Base-by-base conservation (phyloP, 176 grass and related monocot genomes). In the Eleusine indica region DNA sequence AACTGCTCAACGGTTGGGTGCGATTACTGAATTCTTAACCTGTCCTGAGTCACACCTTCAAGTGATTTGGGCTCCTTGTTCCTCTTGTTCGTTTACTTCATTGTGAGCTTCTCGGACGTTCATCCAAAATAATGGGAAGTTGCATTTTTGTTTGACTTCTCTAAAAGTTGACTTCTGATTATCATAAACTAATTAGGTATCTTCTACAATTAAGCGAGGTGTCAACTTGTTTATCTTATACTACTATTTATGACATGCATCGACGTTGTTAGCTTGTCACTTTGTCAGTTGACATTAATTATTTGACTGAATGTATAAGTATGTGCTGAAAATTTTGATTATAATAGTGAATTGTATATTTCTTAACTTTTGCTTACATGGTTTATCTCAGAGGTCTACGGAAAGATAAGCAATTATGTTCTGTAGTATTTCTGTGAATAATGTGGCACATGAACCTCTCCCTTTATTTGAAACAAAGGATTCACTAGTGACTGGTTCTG, bases 91-190 rank as follows among this genome's bases (percentile, higher is more conserved):
- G 5, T 62, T 40, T 28, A 42, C 6, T 15, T 35, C 32, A 35
- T 35, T 35, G 32, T 35, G 32, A 35, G 17, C 1, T 28, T 73
- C 1, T 39, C 67, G 74, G 67, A 22, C 74, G 61, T 42, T 56
- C 19, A 15, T 48, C n/a, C 44, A 53, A 71, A 54, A 78, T 18
- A 71, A 10, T 18, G 16, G 19, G 37, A 47, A 66, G 28, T 78
- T 88, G 47, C 4, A 12, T 46, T 68, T 56, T 77, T 77, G 2
- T 7, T n/a, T 52, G 43, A 43, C 56, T 37, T 60, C 17, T 72
- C 5, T 4, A 19, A 10, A 19, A 28, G 73, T 83, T 78, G 74
- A 83, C 74, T 85, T 80, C n/a, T 60, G 57, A 60, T 22, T 18
- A 57, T 66, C 29, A 25, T 53, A 9, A 15, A 68, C 32, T 39